Evolutionary conservation across 2,329 filamentous ascomycete genomes (phyloP).

Genomic region (Fonsecaea erecta): DNA sequence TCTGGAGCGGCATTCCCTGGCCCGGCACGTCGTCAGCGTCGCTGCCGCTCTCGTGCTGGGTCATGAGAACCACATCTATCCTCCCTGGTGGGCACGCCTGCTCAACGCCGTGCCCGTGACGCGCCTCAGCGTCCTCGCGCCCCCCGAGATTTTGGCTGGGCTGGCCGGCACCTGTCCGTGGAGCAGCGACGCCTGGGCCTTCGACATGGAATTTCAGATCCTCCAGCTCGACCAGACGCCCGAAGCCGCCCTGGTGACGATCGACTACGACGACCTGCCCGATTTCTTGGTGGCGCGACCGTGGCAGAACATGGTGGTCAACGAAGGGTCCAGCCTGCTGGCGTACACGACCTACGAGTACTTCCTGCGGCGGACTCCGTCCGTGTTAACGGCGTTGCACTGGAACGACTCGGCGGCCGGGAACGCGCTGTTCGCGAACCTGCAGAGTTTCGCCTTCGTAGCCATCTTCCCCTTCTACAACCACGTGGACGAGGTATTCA

Average conservation of each 20-base stretch:
- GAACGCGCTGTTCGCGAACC: slow-evolving; percentile 50
- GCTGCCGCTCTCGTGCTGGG: slow-evolving; percentile 51
- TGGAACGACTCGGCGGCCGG: slow-evolving; percentile 17
- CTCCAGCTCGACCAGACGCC: slow-evolving; percentile 51
- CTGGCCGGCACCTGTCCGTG: slow-evolving; percentile 64
- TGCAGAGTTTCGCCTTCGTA: slow-evolving; percentile 60
- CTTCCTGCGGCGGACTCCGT: slow-evolving; percentile 67
- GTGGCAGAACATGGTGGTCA: slow-evolving; percentile 70
- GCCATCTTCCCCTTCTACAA: slow-evolving; percentile 69
- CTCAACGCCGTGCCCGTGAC: slow-evolving; percentile 57
- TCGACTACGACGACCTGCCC: slow-evolving; percentile 32
- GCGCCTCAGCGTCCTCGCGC: slow-evolving; percentile 63
- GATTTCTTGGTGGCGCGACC: slow-evolving; percentile 62
- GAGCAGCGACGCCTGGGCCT: slow-evolving; percentile 65
- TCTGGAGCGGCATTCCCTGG: slow-evolving; percentile 41
- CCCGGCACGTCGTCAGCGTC: slow-evolving; percentile 53
- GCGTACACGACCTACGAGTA: slow-evolving; percentile 75
- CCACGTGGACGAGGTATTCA: slow-evolving; percentile 58
- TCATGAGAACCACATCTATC: slow-evolving; percentile 48
- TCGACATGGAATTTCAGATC: slow-evolving; percentile 66
- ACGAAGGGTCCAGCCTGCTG: slow-evolving; percentile 75
- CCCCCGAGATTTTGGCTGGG: slow-evolving; percentile 65
- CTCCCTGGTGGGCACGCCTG: slow-evolving; percentile 60
- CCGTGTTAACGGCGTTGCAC: slow-evolving; percentile 46
- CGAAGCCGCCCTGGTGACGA: slow-evolving; percentile 20